phyloP scores from a whole-genome alignment of 2,329 filamentous ascomycete genomes.

The Pseudocercospora crystallina region DNA sequence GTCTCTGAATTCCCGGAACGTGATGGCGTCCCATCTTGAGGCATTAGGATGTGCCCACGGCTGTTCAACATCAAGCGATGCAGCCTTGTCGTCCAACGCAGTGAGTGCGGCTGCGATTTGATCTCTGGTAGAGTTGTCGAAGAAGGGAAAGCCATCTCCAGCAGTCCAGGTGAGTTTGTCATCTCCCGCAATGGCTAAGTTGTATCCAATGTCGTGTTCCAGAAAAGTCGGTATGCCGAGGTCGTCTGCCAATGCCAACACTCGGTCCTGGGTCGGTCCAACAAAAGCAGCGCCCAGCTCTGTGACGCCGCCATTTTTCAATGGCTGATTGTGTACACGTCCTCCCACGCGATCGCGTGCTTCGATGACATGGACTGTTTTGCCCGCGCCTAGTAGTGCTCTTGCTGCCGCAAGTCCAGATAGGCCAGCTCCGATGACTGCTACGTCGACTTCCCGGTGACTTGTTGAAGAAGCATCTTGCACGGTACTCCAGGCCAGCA shows the following conservation, averaged over 20 bases:
- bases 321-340: slow-evolving; percentile 18
- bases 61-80: slow-evolving; percentile 4
- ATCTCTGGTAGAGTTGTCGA: no score
- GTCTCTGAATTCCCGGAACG: slow-evolving; percentile 1
- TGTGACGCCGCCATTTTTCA: slow-evolving; percentile 20
- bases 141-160: no score
- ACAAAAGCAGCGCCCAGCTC: slow-evolving; percentile 32
- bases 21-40: slow-evolving; percentile 11
- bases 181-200: slow-evolving; percentile 1
- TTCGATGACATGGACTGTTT: slow-evolving; percentile 27
- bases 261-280: slow-evolving; percentile 28
- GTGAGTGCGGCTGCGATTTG: not conserved
- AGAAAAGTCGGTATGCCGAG: slow-evolving; percentile 23
- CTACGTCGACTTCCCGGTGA: no score
- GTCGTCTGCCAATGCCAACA: slow-evolving; percentile 22
- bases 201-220: slow-evolving; percentile 19
- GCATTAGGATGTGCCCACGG: slow-evolving; percentile 12
- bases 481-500: no score
- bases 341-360: slow-evolving; percentile 32
- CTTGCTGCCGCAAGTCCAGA: slow-evolving; percentile 28
- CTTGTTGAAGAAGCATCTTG: no score
- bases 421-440: slow-evolving; percentile 27
- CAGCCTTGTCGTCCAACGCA: slow-evolving; percentile 3
- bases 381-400: slow-evolving; percentile 22
- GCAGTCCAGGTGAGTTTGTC: no score